A percentile compares a stretch with the other conserved stretches of the same genome.
Conservation (phyloP, 768 basidiomycete genomes). For the Rhizopogon roseolus region DNA sequence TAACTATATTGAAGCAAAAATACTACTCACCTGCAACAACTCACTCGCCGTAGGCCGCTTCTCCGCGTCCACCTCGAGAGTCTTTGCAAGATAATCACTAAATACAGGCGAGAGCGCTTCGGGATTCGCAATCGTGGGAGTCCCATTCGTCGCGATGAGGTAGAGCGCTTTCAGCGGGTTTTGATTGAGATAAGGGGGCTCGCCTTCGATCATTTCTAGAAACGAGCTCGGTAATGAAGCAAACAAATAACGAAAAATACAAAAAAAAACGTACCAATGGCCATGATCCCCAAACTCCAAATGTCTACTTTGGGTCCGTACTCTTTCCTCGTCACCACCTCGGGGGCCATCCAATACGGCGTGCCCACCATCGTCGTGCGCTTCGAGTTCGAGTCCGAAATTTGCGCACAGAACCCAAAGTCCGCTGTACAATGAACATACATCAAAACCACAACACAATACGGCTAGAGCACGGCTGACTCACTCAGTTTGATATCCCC, state of each 20-base stretch:
- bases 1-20: background rate
- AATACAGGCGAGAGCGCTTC: slow-evolving; percentile 72
- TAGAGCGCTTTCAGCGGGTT: slow-evolving; percentile 96
- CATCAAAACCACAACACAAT: background rate
- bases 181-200: slow-evolving; percentile 94
- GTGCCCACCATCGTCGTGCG: slow-evolving; percentile 98
- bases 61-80: slow-evolving; percentile 92
- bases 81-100: slow-evolving; percentile 83
- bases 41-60: slow-evolving; percentile 85
- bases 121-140: slow-evolving; percentile 93
- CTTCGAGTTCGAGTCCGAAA: slow-evolving; percentile 85
- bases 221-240: slow-evolving; percentile 1
- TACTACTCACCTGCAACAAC: slow-evolving; percentile 59
- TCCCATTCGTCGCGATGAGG: slow-evolving; percentile 97
- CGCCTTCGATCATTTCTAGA: slow-evolving; percentile 96
- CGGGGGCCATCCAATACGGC: slow-evolving; percentile 99
- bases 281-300: slow-evolving; percentile 92
- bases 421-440: slow-evolving; percentile 55
- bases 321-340: slow-evolving; percentile 96
- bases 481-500: slow-evolving; percentile 98
- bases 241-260: too few relatives aligned
- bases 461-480: slow-evolving; percentile 28
- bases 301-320: slow-evolving; percentile 99
- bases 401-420: slow-evolving; percentile 98
- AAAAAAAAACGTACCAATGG: slow-evolving; percentile 78